phyloP scores from a whole-genome alignment of 345 rosid species.

The Citrus cavaleriei region DNA sequence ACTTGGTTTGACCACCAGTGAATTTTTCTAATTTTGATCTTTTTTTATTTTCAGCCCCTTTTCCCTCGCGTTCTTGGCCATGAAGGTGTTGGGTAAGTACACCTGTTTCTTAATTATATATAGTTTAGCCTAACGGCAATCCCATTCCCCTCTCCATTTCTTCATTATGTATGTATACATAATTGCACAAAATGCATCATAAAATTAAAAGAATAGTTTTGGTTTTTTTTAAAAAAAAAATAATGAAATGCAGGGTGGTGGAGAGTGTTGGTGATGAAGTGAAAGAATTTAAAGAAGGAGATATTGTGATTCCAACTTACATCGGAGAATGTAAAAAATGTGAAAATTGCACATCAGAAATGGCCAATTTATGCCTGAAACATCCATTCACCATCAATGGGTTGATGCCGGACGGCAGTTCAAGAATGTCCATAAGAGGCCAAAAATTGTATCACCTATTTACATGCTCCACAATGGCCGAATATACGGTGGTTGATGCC shows the following conservation, averaged over 20 bases:
- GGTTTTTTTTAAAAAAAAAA: no score
- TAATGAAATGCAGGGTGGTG: constrained; percentile 34
- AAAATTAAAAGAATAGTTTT: no score
- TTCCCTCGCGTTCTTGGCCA: constrained; percentile 72
- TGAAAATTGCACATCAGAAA: constrained; percentile 42
- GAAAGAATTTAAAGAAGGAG: constrained; percentile 46
- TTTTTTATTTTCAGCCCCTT: constrained; percentile 27
- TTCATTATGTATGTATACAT: neutral
- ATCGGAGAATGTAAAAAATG: constrained; percentile 58
- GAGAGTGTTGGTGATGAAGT: constrained; percentile 69
- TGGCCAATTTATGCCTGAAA: constrained; percentile 49
- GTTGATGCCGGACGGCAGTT: constrained; percentile 47
- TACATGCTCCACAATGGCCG: constrained; percentile 59
- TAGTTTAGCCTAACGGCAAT: no score
- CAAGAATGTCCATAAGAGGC: constrained; percentile 53
- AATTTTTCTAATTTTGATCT: neutral
- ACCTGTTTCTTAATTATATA: no score
- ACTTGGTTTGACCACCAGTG: neutral
- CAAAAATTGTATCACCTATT: constrained; percentile 43
- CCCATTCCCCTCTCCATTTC: no score
- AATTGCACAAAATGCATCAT: neutral
- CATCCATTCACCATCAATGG: constrained; percentile 32
- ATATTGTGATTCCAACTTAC: constrained; percentile 49
- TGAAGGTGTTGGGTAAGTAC: constrained; percentile 69
- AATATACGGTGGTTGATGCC: constrained; percentile 53